A percentile compares a stretch with the other conserved stretches of the same genome.
Conservation (phyloP, 768 basidiomycete genomes). For the Auriculariales sp. region DNA sequence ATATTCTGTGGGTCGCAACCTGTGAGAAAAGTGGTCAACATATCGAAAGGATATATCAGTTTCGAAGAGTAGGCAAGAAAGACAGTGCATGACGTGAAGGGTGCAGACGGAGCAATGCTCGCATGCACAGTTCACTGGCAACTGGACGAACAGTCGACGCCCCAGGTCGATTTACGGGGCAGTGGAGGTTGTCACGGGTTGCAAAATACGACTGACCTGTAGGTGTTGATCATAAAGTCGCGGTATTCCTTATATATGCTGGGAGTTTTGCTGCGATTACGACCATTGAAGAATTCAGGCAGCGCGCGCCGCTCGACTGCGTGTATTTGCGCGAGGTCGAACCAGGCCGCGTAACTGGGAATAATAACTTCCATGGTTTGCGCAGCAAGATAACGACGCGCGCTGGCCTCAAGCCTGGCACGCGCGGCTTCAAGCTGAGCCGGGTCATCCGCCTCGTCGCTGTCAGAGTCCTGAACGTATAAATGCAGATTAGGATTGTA, state of each 20-base stretch:
- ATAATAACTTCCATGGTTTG: constrained; percentile 97
- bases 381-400: constrained; percentile 85
- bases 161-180: no score
- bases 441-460: constrained; percentile 67
- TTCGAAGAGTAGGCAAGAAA: no score
- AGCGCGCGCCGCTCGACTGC: constrained; percentile 82
- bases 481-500: no score
- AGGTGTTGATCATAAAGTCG: constrained; percentile 99
- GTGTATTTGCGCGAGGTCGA: constrained; percentile 88
- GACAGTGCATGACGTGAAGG: no score
- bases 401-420: constrained; percentile 68
- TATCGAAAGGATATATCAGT: no score
- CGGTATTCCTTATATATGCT: constrained; percentile 98
- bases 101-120: no score
- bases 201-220: no score
- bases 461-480: constrained; percentile 61
- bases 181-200: no score
- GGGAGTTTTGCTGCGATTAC: constrained; percentile 90
- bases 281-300: constrained; percentile 96
- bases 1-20: constrained; percentile 86
- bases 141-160: no score
- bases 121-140: no score
- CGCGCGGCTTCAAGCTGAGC: constrained; percentile 73
- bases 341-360: constrained; percentile 96
- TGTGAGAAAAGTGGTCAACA: no score